Evolutionary conservation across 805 yeast species (phyloP), one percentile per base, ranked within the genome.

Genomic region (Yarrowia sp.): DNA sequence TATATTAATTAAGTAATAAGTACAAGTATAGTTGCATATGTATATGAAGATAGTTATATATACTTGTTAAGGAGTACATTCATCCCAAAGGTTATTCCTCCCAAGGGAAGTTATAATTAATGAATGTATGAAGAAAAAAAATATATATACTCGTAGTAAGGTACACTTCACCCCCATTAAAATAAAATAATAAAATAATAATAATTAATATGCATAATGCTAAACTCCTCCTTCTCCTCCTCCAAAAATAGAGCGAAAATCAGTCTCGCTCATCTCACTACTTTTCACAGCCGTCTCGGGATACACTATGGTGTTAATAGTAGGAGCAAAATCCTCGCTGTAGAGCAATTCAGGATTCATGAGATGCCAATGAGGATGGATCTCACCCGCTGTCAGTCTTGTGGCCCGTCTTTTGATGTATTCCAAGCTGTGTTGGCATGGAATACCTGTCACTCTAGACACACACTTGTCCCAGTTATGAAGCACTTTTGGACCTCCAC

Each of bases 301-400:
- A 12, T 30, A 30, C 26, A 48, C 35, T 10, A 48, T 16, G 11
- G 54, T 48, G 17, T 30, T 48, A 2, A 26, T 4, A 1, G 54
- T 30, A 2, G 54, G 28, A 11, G 54, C 16, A 16, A 51, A 21
- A 8, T 33, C 41, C 58, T 35, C 41, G 2, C 1, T 9, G 21
- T 19, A 19, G 21, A 32, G 19, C 7, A 16, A 21, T 4, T 21
- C 58, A 3, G 22, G 26, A 12, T 16, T 16, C 40, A 51, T 33
- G 41, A 51, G 22, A 9, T 33, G 41, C 58, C 58, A 51, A 22
- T 51, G 58, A 14, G 58, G 16, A 33, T 51, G 58, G 21, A 51
- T 19, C 14, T 30, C 38, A 6, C 17, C 9, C 4, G n/a, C 21
- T 1, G 24, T 9, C 16, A 38, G 16, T 11, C 3, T 7, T 1